Base-by-base conservation (phyloP, 2,329 filamentous ascomycete genomes). In the Thielaviopsis musarum region DNA sequence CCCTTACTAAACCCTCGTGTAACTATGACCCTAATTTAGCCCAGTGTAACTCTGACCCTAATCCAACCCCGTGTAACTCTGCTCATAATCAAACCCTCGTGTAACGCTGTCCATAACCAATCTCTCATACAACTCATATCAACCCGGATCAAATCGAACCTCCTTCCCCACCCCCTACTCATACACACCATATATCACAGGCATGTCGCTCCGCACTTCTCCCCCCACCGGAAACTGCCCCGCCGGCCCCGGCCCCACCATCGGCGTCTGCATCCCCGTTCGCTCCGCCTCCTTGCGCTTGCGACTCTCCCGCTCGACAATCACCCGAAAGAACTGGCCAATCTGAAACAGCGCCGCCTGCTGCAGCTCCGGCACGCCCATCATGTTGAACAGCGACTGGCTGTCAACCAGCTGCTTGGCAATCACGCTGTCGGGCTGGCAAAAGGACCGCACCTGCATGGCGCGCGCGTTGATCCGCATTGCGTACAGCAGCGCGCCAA, bases 381-480 rank as follows among this genome's bases (percentile, higher is more conserved):
- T 66, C 19, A 80, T 67, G 61, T 75, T 72, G 62, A 80, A 72
- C 2, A 81, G 67, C 9, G 71, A 72, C 68, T 78, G 76, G 0
- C 75, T 65, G 63, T 82, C 79, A 2, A 78, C 67, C 6, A 83
- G 69, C 65, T 81, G 78, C 70, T 81, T 81, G 3, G 77, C 77
- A 58, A 82, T 72, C 24, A 79, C 78, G 0, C 75, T 72, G 65
- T 83, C 80, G 0, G 79, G 79, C 64, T 81, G 76, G 66, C 79
- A 82, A 63, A 76, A 79, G 0, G 78, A 81, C 48, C 77, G 75
- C 45, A 81, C 66, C 22, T 75, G 70, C 68, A 83, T 75, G 9
- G 70, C 71, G 45, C 78, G 72, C 1, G 79, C 76, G 64, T 81
- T 76, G 26, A 70, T 68, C 62, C 74, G 75, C 75, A 80, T 78